Evolutionary conservation across 1,284 basidiomycete genomes (phyloP), one percentile per base, ranked within the genome.

Genomic region (Ganoderma lingzhi): DNA sequence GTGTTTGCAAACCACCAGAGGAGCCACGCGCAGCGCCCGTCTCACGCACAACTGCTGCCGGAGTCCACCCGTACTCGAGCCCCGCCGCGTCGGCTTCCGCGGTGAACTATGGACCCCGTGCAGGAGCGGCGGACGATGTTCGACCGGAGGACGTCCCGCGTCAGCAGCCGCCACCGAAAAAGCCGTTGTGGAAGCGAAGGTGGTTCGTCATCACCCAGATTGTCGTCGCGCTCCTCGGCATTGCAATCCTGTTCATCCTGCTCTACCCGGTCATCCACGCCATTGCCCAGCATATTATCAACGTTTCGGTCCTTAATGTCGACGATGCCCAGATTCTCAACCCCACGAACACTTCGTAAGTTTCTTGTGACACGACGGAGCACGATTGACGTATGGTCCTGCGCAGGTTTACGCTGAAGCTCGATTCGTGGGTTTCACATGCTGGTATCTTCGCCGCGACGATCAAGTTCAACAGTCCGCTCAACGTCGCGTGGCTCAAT

Each of bases 261-360:
- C 78, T 91, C 30, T 92, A 86, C 76, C 90, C 90, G 6, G 87
- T 92, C 67, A 81, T 92, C 66, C 83, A 81, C 62, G 90, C 90
- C 51, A 89, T 92, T 69, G 84, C 86, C 39, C 90, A 91, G 72
- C 83, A 87, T 39, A 84, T 91, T 37, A 84, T 92, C 35, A 87
- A 90, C 70, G 81, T 83, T 58, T 81, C 84, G 45, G 83, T 83
- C 17, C 79, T 92, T 51, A 82, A 87, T 64, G 80, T 92, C 51
- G 81, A 88, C 48, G 75, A 76, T 30, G 88, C 85, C 5, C 78
- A 79, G 5, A 90, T 91, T 65, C 81, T 80, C 0, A 80, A 78
- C 41, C 86, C 89, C 6, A 76, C 82, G 17, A 91, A 91, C 71
- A 77, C 75, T 12, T 86, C 86, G 90, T 90, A 70, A 76, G 88